A percentile compares a stretch with the other conserved stretches of the same genome.
Conservation (phyloP, 2,329 filamentous ascomycete species). For the Claviceps pazoutovae region DNA sequence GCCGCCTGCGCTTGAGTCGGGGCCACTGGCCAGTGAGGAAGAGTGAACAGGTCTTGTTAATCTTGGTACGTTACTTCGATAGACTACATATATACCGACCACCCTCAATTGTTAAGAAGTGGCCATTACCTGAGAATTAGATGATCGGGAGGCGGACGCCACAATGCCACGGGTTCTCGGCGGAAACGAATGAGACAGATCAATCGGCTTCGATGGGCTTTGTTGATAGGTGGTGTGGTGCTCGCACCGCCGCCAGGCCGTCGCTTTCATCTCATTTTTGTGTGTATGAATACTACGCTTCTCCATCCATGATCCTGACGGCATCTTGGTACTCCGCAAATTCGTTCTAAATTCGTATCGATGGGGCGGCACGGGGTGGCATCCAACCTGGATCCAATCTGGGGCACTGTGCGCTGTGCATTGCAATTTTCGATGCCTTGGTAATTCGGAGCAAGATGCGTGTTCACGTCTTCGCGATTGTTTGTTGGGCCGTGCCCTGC, state of each 20-base stretch:
- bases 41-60: no score
- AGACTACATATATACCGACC: no score
- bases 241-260: not conserved
- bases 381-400: not conserved
- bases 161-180: not conserved
- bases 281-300: no score
- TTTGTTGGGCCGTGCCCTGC: not conserved
- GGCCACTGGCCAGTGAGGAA: no score
- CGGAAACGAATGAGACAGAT: not conserved
- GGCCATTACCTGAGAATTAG: not conserved
- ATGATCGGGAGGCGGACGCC: not conserved
- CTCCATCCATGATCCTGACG: not conserved
- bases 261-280: not conserved
- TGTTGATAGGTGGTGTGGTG: not conserved
- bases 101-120: not conserved
- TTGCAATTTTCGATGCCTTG: not conserved
- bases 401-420: not conserved
- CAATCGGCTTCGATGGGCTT: not conserved
- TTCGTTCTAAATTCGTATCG: not conserved
- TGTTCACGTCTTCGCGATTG: not conserved
- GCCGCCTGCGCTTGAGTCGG: no score
- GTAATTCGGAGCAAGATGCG: not conserved
- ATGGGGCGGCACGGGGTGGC: not conserved
- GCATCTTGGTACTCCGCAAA: no score
- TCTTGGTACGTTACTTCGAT: no score